phyloP scores from a whole-genome alignment of 805 yeast species.

The Myxozyma neotropica region DNA sequence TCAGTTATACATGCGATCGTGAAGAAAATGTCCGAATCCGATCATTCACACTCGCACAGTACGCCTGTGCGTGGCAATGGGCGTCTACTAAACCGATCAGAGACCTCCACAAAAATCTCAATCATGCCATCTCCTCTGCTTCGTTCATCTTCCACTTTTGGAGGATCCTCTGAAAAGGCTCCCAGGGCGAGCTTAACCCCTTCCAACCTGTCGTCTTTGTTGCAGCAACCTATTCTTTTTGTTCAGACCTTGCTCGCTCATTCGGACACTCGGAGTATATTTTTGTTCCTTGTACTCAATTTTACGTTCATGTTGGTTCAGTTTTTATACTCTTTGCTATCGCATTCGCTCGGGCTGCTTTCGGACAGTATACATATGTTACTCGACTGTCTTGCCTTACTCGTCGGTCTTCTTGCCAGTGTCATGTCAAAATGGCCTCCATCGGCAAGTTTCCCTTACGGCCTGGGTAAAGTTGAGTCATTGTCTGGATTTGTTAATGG shows the following conservation, averaged over 20 bases:
- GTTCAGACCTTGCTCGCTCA: conserved; percentile 46
- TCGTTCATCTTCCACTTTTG: conserved; percentile 4
- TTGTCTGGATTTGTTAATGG: conserved; percentile 96
- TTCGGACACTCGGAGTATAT: conserved; percentile 82
- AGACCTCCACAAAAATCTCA: conserved; percentile 10
- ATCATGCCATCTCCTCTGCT: conserved; percentile 14
- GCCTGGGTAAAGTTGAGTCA: conserved; percentile 80
- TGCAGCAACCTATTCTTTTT: conserved; percentile 29
- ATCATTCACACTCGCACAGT: conserved; percentile 1
- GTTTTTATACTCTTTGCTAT: conserved; percentile 84
- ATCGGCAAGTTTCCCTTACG: conserved; percentile 79
- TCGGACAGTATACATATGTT: conserved; percentile 98
- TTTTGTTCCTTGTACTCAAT: conserved; percentile 80
- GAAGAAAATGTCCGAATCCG: conserved; percentile 7
- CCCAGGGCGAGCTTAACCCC: not conserved
- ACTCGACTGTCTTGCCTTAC: conserved; percentile 85
- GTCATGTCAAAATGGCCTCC: conserved; percentile 61
- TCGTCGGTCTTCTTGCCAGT: conserved; percentile 88
- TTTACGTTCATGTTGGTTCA: conserved; percentile 94
- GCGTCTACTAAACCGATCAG: not conserved
- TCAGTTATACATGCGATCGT: no score
- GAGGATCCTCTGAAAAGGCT: not conserved
- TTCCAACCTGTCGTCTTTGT: not conserved
- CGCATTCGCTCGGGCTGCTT: conserved; percentile 85
- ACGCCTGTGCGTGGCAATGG: not conserved